These are phyloP conservation scores for Roridomyces roridus DNA, from an alignment of 768 basidiomycete genomes.

Conservation along the genomic window DNA sequence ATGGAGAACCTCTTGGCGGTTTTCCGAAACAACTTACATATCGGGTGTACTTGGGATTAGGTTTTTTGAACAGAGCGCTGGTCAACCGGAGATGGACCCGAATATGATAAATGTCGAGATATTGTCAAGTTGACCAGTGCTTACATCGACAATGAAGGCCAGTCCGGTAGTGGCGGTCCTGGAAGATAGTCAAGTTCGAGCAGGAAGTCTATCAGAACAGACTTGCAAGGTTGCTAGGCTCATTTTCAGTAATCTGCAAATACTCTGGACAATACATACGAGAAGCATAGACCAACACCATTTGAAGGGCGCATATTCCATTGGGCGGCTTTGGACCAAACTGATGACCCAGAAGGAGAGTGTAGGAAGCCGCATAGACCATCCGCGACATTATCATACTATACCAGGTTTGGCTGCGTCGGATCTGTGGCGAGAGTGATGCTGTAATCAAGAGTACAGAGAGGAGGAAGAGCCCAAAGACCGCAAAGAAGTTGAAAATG, in stretches of 20 bases:
- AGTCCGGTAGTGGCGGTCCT: constrained; percentile 11
- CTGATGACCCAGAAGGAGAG: constrained; percentile 9
- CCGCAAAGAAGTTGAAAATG: constrained; percentile 6
- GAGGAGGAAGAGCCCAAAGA: background rate
- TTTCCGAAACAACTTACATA: background rate
- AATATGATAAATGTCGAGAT: background rate
- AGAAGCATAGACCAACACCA: constrained; percentile 6
- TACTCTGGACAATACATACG: constrained; percentile 3
- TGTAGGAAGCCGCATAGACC: constrained; percentile 1
- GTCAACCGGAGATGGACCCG: constrained; percentile 1
- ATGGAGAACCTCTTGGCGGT: too few relatives aligned
- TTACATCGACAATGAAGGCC: constrained; percentile 9
- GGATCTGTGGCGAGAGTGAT: background rate
- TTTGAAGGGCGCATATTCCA: constrained; percentile 7
- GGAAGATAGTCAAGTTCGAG: background rate
- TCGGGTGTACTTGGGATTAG: background rate
- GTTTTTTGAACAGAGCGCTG: background rate
- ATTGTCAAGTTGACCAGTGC: too few relatives aligned
- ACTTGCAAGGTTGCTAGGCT: background rate
- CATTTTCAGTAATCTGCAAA: too few relatives aligned
- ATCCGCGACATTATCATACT: constrained; percentile 14
- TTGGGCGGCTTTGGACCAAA: background rate
- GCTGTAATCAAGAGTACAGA: background rate
- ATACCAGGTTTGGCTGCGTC: constrained; percentile 13
- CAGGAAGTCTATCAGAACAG: background rate